Percentiles rank a stretch among this genome's conserved stretches.
phyloP scores from a whole-genome alignment of 345 rosid genomes.

The Pseudoturritis turrita region DNA sequence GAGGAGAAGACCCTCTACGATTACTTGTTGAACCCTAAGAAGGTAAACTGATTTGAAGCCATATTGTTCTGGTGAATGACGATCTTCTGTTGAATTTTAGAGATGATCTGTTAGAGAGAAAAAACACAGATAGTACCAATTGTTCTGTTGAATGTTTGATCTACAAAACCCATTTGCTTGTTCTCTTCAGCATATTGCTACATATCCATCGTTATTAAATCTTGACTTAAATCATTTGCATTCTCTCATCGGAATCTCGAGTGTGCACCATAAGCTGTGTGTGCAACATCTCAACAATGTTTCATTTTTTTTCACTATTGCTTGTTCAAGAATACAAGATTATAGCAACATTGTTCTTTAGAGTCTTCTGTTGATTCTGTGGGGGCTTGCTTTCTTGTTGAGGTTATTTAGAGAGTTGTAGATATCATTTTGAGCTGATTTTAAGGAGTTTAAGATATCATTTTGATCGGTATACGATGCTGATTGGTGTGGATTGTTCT shows the following conservation, averaged over 20 bases:
- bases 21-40: constrained; percentile 83
- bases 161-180: neutral
- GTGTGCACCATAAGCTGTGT: neutral
- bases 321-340: neutral
- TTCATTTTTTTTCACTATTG: neutral
- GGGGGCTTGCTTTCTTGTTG: neutral
- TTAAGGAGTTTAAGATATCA: neutral
- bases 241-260: neutral
- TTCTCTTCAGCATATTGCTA: neutral
- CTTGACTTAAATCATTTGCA: neutral
- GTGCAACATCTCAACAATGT: neutral
- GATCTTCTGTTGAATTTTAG: neutral
- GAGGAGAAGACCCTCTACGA: constrained; percentile 71
- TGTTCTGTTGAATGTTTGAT: neutral
- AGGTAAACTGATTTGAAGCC: constrained; percentile 37
- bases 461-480: neutral
- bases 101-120: neutral
- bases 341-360: neutral
- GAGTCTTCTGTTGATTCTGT: neutral
- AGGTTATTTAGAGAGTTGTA: neutral
- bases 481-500: neutral
- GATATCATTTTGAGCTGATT: neutral
- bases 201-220: neutral
- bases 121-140: too few species aligned
- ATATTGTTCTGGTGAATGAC: neutral